Evolutionary conservation across 306 rosid species (phyloP), one percentile per base, ranked within the genome.

Genomic region (Fragaria vesca): DNA sequence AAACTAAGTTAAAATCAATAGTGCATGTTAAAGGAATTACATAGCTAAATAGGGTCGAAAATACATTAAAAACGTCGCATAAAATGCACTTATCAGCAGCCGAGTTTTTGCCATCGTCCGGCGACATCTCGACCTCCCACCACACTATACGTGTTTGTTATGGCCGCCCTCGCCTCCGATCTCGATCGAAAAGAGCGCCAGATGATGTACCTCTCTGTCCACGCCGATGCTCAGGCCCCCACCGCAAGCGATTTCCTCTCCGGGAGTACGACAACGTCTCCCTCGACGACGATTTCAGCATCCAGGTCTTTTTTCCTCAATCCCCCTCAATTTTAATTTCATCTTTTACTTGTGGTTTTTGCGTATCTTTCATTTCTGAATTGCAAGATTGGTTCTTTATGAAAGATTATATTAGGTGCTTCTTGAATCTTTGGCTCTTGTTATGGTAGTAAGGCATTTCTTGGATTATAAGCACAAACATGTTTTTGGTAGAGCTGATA

Each of bases 151-250:
- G 26, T 0, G 26, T 24, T 24, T 24, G 0, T 24, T 24, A 24
- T 94, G 86, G 98, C 98, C 2, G 98, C 98, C 0, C 87, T 94
- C 30, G 97, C 98, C 1, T 89, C 93, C 80, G 97, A 94, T 92
- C 98, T 94, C 52, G 98, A 94, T 66, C 63, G 81, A 74, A 89
- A 70, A 79, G 98, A 94, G 85, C 91, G 98, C 1, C 97, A 94
- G 92, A 80, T 94, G 89, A 83, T 92, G 97, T 84, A 34, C 26
- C 70, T 17, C 6, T 6, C 8, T 32, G 21, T 61, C 13, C 78
- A 72, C 17, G 81, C 87, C 3, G 83, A 82, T 6, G 28, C 60
- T 18, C 9, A 24, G 26, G 26, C 21, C 7, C 85, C 85, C 61
- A 74, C 79, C 72, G 77, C 87, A 15, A 61, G 89, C 21, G 94